phyloP scores from a whole-genome alignment of 306 rosid genomes.

The Cyamopsis tetragonoloba region DNA sequence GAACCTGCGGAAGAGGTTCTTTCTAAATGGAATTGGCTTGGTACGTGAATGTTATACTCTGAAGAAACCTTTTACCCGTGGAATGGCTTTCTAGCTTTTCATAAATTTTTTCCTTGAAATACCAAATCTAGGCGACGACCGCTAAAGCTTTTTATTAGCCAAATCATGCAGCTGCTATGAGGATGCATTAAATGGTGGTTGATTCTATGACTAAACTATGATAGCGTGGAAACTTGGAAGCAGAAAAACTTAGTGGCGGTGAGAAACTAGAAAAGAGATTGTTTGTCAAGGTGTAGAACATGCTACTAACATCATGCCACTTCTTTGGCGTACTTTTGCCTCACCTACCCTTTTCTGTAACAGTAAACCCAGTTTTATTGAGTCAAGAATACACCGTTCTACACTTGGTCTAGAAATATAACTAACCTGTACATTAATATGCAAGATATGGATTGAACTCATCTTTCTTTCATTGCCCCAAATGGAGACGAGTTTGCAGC shows the following conservation, averaged over 20 bases:
- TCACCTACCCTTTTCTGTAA: background rate
- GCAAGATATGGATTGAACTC: background rate
- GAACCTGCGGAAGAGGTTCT: conserved; percentile 72
- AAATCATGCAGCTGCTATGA: conserved; percentile 65
- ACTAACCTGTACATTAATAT: background rate
- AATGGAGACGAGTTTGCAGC: conserved; percentile 16
- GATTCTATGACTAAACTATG: conserved; percentile 35
- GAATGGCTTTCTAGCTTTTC: conserved; percentile 60
- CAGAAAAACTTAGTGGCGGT: too few relatives aligned
- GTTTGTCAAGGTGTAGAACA: background rate
- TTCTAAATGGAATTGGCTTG: conserved; percentile 54
- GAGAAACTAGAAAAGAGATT: too few relatives aligned
- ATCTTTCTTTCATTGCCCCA: conserved; percentile 33
- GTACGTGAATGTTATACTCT: conserved; percentile 44
- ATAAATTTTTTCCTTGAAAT: conserved; percentile 47
- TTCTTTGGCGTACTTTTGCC: background rate
- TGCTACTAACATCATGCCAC: background rate
- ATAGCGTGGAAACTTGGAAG: background rate
- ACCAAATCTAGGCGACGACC: conserved; percentile 52
- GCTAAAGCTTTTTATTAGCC: too few relatives aligned
- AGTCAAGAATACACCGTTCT: background rate
- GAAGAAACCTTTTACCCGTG: conserved; percentile 66
- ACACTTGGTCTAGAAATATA: background rate
- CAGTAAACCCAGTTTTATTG: background rate
- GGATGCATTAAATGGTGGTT: conserved; percentile 47